Evolutionary conservation across 1,139 yeast species (phyloP).

Genomic region (Hyphopichia fennica): DNA sequence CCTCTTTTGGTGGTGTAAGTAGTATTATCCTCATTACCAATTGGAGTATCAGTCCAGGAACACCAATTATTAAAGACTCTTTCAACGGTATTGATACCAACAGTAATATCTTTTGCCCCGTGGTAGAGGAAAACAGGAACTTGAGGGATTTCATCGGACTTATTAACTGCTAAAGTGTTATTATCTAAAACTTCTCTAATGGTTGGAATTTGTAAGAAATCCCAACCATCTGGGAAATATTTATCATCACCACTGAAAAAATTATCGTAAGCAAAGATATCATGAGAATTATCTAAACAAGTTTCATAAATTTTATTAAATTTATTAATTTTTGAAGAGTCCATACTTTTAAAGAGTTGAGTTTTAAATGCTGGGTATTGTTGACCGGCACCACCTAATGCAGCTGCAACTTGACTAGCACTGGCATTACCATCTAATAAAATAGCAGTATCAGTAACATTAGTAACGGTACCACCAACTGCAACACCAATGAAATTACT

Average conservation of each 20-base stretch:
- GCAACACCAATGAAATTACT: constrained; percentile 13
- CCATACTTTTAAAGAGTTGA: constrained; percentile 1
- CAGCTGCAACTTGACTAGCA: constrained; percentile 19
- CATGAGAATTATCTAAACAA: constrained; percentile 6
- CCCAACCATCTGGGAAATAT: constrained; percentile 9
- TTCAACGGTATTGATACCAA: constrained; percentile 5
- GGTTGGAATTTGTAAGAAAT: constrained; percentile 9
- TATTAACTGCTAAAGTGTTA: constrained; percentile 6
- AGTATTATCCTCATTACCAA: neutral
- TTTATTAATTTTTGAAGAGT: neutral
- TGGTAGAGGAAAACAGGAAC: constrained; percentile 12
- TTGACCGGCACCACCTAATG: constrained; percentile 18
- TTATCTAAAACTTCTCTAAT: constrained; percentile 13
- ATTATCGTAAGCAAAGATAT: constrained; percentile 4
- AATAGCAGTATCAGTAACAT: constrained; percentile 13
- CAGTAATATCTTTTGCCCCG: constrained; percentile 9
- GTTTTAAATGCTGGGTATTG: constrained; percentile 17
- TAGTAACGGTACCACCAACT: constrained; percentile 13
- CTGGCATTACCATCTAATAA: constrained; percentile 16
- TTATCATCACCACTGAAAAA: constrained; percentile 10
- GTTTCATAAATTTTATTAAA: constrained; percentile 3
- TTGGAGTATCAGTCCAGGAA: constrained; percentile 3
- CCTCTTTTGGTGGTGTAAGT: constrained; percentile 8
- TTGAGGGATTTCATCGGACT: constrained; percentile 7
- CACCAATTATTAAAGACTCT: constrained; percentile 8